Evolutionary conservation across 108 stramenopile genomes (phyloP).

Genomic region (Cyclotella kingstonii): DNA sequence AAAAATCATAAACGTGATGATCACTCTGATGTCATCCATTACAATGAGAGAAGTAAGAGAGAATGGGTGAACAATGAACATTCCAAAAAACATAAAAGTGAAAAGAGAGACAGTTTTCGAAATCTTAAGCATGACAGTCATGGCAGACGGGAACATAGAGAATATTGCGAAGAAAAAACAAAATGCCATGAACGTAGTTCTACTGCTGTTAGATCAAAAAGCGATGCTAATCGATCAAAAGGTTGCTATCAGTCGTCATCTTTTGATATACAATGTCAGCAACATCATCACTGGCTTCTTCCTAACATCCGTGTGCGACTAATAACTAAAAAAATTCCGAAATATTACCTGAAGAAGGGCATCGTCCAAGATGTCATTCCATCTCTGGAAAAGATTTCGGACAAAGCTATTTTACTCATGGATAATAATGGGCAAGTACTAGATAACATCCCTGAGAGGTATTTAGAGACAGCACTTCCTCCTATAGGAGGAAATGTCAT

Average conservation of each 20-base stretch:
- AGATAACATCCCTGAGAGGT: conserved; percentile 74
- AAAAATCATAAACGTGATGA: background rate
- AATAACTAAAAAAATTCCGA: conserved; percentile 64
- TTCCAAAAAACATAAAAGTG: too few relatives aligned
- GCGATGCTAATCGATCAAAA: conserved; percentile 12
- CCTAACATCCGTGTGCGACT: conserved; percentile 86
- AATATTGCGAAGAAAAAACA: conserved; percentile 3
- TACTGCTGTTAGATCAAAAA: conserved; percentile 2
- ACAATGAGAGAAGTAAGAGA: too few relatives aligned
- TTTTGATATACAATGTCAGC: background rate
- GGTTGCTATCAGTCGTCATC: background rate
- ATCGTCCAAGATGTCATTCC: conserved; percentile 73
- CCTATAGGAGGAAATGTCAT: conserved; percentile 76
- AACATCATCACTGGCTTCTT: conserved; percentile 57
- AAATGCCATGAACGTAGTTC: conserved; percentile 9
- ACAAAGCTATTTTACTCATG: conserved; percentile 70
- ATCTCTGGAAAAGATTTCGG: conserved; percentile 19
- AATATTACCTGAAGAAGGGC: conserved; percentile 73
- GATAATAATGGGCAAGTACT: conserved; percentile 58
- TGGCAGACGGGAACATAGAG: background rate
- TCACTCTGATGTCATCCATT: background rate
- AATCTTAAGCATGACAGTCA: too few relatives aligned
- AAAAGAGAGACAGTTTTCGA: too few relatives aligned
- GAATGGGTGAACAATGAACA: too few relatives aligned
- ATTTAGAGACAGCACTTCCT: conserved; percentile 85